Percentiles rank a stretch among this genome's conserved stretches.
Conservation (phyloP, 129 eudicot genomes). For the Mikania micrantha region DNA sequence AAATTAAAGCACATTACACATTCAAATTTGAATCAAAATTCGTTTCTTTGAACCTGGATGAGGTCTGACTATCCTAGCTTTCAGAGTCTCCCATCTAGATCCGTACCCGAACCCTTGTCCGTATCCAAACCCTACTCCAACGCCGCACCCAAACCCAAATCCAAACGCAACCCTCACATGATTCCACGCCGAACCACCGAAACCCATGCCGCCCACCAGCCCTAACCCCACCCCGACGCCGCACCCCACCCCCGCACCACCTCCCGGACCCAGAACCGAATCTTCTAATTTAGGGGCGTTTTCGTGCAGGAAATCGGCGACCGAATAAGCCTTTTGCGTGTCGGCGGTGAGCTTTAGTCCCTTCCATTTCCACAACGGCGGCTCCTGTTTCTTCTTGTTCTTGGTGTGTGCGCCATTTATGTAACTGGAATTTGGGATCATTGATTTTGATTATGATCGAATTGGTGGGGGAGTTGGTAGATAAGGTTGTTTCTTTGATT, state of each 20-base stretch:
- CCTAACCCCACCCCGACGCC: slow-evolving; percentile 74
- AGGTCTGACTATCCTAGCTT: slow-evolving; percentile 27
- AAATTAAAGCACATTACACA: neutral
- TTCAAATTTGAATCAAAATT: slow-evolving; percentile 30
- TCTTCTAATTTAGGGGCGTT: slow-evolving; percentile 31
- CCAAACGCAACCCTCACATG: slow-evolving; percentile 56
- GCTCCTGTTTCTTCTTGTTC: slow-evolving; percentile 23
- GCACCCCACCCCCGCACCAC: slow-evolving; percentile 67
- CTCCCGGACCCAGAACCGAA: slow-evolving; percentile 63
- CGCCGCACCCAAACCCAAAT: slow-evolving; percentile 67
- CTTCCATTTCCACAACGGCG: slow-evolving; percentile 44
- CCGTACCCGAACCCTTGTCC: slow-evolving; percentile 68
- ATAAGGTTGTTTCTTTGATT: neutral
- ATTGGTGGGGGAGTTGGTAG: neutral
- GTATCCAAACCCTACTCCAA: slow-evolving; percentile 65
- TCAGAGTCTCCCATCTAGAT: slow-evolving; percentile 35
- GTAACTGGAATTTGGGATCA: slow-evolving; percentile 8
- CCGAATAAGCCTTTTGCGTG: slow-evolving; percentile 24
- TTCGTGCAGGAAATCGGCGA: slow-evolving; percentile 38
- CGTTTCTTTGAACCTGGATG: slow-evolving; percentile 33
- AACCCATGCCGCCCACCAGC: slow-evolving; percentile 59
- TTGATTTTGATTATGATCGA: slow-evolving; percentile 3
- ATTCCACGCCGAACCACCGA: slow-evolving; percentile 54
- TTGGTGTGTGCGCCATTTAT: slow-evolving; percentile 23
- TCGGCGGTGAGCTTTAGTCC: slow-evolving; percentile 33